These are phyloP conservation scores for Bauhinia variegata DNA, from an alignment of 306 rosid genomes.

Conservation along the genomic window DNA sequence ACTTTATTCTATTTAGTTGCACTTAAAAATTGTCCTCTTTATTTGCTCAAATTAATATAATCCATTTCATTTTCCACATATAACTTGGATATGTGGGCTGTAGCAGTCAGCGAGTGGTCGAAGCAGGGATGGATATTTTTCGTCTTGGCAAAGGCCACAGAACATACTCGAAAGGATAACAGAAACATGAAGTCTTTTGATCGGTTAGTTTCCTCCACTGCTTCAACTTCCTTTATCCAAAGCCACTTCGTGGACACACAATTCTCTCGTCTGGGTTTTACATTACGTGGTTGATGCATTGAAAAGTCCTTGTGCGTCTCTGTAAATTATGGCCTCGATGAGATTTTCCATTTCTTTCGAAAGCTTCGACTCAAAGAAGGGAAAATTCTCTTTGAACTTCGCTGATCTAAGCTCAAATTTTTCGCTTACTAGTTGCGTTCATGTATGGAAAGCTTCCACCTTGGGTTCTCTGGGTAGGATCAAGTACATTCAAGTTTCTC, in stretches of 20 bases:
- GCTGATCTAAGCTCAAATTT: conserved; percentile 36
- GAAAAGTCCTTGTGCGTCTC: neutral
- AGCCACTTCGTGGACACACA: neutral
- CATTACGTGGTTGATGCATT: neutral
- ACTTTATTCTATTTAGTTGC: no score
- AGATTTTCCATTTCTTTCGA: conserved; percentile 54
- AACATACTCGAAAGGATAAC: neutral
- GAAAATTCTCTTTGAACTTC: conserved; percentile 21
- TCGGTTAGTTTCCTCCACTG: neutral
- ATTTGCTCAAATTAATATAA: no score
- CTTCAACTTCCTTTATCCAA: neutral
- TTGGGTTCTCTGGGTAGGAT: conserved; percentile 48
- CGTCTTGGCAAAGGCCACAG: no score
- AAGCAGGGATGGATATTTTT: no score
- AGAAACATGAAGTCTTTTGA: neutral
- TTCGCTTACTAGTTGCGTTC: conserved; percentile 31
- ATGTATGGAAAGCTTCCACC: conserved; percentile 38
- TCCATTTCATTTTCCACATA: no score
- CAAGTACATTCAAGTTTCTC: conserved; percentile 41
- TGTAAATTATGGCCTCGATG: conserved; percentile 51
- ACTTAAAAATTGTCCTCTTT: no score
- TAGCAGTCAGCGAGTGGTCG: no score
- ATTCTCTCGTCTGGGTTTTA: neutral
- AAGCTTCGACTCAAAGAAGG: conserved; percentile 51
- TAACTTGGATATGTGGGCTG: no score